phyloP scores from a whole-genome alignment of 192 early-diverging fungal species.

The Coemansia umbellata region DNA sequence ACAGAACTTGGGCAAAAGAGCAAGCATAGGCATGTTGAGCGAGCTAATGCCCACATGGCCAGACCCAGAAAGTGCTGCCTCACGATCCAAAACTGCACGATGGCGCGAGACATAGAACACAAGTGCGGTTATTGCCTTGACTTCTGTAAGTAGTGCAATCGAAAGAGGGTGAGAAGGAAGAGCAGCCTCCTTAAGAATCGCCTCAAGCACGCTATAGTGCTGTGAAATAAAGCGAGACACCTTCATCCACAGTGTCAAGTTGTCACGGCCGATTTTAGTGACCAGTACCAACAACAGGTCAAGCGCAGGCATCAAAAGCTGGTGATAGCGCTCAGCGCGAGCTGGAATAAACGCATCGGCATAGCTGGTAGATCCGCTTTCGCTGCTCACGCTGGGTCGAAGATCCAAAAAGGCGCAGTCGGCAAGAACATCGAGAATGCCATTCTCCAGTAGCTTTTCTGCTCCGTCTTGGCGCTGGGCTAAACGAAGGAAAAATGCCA shows the following conservation, averaged over 20 bases:
- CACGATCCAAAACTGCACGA: constrained; percentile 46
- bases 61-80: constrained; percentile 30
- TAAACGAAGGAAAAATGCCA: constrained; percentile 78
- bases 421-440: constrained; percentile 71
- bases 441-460: constrained; percentile 71
- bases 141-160: constrained; percentile 34
- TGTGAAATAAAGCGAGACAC: constrained; percentile 40
- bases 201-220: constrained; percentile 43
- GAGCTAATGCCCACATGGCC: constrained; percentile 45
- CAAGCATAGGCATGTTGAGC: constrained; percentile 40
- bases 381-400: constrained; percentile 45
- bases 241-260: constrained; percentile 47
- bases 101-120: constrained; percentile 44
- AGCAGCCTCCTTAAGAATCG: constrained; percentile 31
- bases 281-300: constrained; percentile 56
- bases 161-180: constrained; percentile 23
- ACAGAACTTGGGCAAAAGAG: constrained; percentile 43
- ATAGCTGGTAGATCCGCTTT: constrained; percentile 2
- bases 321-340: constrained; percentile 57
- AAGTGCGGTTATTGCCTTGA: constrained; percentile 32
- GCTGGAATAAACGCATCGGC: constrained; percentile 46
- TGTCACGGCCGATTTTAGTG: constrained; percentile 44
- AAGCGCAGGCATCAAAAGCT: constrained; percentile 61
- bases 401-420: constrained; percentile 71
- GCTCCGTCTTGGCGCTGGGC: constrained; percentile 70